A percentile compares a stretch with the other conserved stretches of the same genome.
Conservation (phyloP, 352 stramenopile genomes). For the Aphanomyces stellatus region DNA sequence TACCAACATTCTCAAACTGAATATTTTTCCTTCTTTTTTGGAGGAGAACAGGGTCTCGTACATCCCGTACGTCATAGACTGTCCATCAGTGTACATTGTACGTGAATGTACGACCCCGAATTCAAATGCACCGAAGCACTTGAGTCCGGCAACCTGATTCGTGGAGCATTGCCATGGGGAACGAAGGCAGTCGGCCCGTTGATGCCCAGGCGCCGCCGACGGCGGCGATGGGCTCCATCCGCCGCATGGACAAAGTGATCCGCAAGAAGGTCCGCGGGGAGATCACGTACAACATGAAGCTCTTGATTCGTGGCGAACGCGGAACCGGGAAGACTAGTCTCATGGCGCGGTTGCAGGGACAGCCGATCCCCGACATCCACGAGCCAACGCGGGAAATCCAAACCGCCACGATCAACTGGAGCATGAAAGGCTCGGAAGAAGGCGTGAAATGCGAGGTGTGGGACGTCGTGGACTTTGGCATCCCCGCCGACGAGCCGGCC, state of each 20-base stretch:
- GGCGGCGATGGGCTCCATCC: conserved; percentile 35
- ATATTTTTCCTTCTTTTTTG: not conserved
- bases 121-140: not conserved
- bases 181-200: conserved; percentile 42
- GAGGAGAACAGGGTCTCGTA: not conserved
- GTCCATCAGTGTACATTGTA: conserved; percentile 3
- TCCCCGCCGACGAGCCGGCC: conserved; percentile 28
- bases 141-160: too few relatives aligned
- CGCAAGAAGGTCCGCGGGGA: conserved; percentile 64
- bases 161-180: conserved; percentile 50
- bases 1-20: not conserved
- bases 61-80: not conserved
- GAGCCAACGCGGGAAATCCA: conserved; percentile 77
- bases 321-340: conserved; percentile 87
- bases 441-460: conserved; percentile 87
- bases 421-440: conserved; percentile 56
- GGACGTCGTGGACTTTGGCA: conserved; percentile 85
- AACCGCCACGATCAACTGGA: conserved; percentile 83
- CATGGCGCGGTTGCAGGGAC: conserved; percentile 72
- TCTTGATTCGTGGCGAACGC: conserved; percentile 71
- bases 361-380: conserved; percentile 61
- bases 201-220: conserved; percentile 20
- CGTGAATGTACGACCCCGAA: conserved; percentile 3
- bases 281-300: conserved; percentile 90
- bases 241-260: conserved; percentile 78